phyloP scores from a whole-genome alignment of 768 basidiomycete genomes.

The Agrocybe chaxingu region DNA sequence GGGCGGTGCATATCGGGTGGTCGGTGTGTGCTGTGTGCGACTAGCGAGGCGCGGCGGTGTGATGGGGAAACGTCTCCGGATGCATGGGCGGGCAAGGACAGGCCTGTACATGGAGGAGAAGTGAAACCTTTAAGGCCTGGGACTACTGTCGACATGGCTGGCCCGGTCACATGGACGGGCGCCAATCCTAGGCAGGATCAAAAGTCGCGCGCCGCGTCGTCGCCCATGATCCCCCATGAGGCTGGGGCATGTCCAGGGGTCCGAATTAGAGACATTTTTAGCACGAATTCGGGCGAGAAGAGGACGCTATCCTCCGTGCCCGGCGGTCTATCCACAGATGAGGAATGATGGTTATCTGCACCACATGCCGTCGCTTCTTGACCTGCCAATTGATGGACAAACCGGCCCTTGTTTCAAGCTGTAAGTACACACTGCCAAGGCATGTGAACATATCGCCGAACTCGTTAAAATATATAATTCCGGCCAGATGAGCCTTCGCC shows the following conservation, averaged over 20 bases:
- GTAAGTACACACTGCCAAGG: conserved; percentile 9
- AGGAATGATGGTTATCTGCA: conserved; percentile 4
- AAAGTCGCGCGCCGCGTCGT: background rate
- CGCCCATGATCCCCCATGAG: background rate
- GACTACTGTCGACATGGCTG: too few relatives aligned
- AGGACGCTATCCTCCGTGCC: conserved; percentile 5
- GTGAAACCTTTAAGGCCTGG: background rate
- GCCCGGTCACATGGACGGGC: conserved; percentile 4
- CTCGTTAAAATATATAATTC: conserved; percentile 6
- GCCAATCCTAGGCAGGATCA: background rate
- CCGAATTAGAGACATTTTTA: background rate
- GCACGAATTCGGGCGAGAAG: background rate
- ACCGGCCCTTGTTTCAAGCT: conserved; percentile 7
- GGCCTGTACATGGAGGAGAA: conserved; percentile 6
- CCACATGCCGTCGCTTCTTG: conserved; percentile 12
- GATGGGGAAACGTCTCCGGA: background rate
- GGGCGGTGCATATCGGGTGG: background rate
- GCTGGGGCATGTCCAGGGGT: too few relatives aligned
- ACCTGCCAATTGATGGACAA: conserved; percentile 3
- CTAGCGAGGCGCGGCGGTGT: background rate
- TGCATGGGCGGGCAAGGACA: background rate
- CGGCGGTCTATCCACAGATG: conserved; percentile 6
- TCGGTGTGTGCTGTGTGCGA: background rate
- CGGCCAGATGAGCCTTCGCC: conserved; percentile 17
- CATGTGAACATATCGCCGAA: conserved; percentile 12